Base-by-base conservation (phyloP, 2,329 filamentous ascomycete species). In the Tympanopsis confertula region DNA sequence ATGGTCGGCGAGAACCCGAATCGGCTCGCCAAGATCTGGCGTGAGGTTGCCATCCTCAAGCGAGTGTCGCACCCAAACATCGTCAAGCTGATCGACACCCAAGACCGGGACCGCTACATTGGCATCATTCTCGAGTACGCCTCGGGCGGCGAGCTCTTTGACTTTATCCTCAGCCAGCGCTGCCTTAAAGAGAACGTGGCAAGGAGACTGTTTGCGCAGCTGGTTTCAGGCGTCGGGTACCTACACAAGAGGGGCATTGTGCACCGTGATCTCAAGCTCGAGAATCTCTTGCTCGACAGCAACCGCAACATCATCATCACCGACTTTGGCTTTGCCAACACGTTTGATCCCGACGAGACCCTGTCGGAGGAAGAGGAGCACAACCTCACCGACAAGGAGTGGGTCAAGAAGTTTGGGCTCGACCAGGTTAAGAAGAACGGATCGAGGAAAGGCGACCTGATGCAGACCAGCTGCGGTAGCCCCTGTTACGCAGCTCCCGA, bases 251-350 rank as follows among this genome's bases (percentile, higher is more conserved):
- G 94, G 63, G 91, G 91, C 43, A 98, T 98, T 48, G 91, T 98
- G 13, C 91, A 98, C 57, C 81, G 91, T 50, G 91, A 98, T 63
- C 63, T 98, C 47, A 98, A 98, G 63, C 70, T 98, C 35, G 91
- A 98, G 62, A 98, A 98, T 54, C 59, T 98, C 50, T 71, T 98
- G 26, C 71, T 98, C 37, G 91, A 98, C 61, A 81, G 88, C 45
- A 94, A 98, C 55, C 82, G 87, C 45, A 98, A 98, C 65, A 96
- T 98, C 53, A 98, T 98, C 62, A 98, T 98, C 54, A 98, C 91
- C 13, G 91, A 98, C 61, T 98, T 98, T 61, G 91, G 91, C 14
- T 98, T 98, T 56, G 91, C 91, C 48, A 98, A 98, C 60, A 96
- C 88, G 0, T 98, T 98, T 54, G 84, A 95, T 53, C 77, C 91